phyloP scores from a whole-genome alignment of 2,329 filamentous ascomycete species.

The Apiospora phragmitis region DNA sequence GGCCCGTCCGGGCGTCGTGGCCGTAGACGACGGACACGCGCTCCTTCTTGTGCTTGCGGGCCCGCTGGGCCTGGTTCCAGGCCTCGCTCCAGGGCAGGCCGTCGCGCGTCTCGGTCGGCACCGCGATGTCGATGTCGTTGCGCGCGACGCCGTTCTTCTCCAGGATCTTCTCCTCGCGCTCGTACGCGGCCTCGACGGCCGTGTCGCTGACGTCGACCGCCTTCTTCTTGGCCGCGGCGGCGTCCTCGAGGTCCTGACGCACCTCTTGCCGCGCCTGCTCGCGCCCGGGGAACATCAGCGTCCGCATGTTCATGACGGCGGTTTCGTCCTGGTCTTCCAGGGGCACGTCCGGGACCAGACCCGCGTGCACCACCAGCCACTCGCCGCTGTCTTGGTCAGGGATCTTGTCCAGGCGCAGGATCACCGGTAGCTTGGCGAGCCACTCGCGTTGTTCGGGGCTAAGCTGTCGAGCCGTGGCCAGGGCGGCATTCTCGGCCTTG shows the following conservation, averaged over 20 bases:
- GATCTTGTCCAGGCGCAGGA: constrained; percentile 69
- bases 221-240: constrained; percentile 23
- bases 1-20: constrained; percentile 75
- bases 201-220: constrained; percentile 25
- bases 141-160: constrained; percentile 15
- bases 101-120: constrained; percentile 40
- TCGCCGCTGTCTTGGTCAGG: constrained; percentile 49
- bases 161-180: constrained; percentile 24
- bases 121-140: constrained; percentile 14
- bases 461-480: constrained; percentile 58
- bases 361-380: constrained; percentile 80
- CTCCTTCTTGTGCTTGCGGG: constrained; percentile 23
- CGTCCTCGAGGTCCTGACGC: constrained; percentile 35
- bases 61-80: constrained; percentile 55
- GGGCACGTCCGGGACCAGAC: constrained; percentile 73
- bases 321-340: constrained; percentile 73
- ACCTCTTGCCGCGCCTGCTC: constrained; percentile 12
- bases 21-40: constrained; percentile 79
- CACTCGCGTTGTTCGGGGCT: constrained; percentile 63
- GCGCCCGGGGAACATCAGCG: constrained; percentile 59
- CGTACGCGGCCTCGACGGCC: constrained; percentile 18
- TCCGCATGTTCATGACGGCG: constrained; percentile 91
- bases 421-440: constrained; percentile 73
- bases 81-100: constrained; percentile 68
- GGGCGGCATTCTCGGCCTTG: constrained; percentile 40